Evolutionary conservation across 2,329 filamentous ascomycete genomes (phyloP).

Genomic region (Cercospora nicotianae): DNA sequence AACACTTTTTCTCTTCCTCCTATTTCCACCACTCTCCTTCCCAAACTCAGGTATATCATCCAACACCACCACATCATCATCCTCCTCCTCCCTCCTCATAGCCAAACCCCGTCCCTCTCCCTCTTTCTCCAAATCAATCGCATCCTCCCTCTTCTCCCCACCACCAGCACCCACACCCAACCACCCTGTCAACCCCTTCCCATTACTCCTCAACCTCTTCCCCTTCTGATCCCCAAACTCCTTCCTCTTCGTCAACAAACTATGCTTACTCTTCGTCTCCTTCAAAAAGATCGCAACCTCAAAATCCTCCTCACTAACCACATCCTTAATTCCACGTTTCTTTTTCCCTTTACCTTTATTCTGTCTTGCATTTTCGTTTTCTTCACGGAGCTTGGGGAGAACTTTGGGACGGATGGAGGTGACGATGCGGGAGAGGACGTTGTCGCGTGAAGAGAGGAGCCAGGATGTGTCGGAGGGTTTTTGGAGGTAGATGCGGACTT

Average conservation of each 20-base stretch:
- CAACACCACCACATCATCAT: slow-evolving; percentile 56
- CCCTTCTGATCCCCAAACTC: slow-evolving; percentile 52
- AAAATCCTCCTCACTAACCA: slow-evolving; percentile 85
- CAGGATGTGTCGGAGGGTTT: slow-evolving; percentile 82
- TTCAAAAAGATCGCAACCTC: slow-evolving; percentile 93
- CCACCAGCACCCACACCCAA: slow-evolving; percentile 27
- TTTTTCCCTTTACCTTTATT: slow-evolving; percentile 61
- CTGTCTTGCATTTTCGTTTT: slow-evolving; percentile 59
- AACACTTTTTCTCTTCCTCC: slow-evolving; percentile 26
- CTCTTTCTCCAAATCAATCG: slow-evolving; percentile 45
- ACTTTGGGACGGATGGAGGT: slow-evolving; percentile 82
- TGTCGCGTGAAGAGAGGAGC: slow-evolving; percentile 74
- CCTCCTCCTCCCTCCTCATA: slow-evolving; percentile 54
- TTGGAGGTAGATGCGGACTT: slow-evolving; percentile 94
- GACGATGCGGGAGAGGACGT: slow-evolving; percentile 79
- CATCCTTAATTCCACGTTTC: slow-evolving; percentile 82
- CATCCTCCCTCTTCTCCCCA: slow-evolving; percentile 40
- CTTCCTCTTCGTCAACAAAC: slow-evolving; percentile 83
- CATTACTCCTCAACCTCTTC: slow-evolving; percentile 46
- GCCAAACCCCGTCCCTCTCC: slow-evolving; percentile 53
- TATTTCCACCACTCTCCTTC: slow-evolving; percentile 4
- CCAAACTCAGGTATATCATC: slow-evolving; percentile 57
- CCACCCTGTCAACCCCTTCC: slow-evolving; percentile 50
- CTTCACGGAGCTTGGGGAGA: slow-evolving; percentile 86
- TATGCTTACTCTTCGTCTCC: slow-evolving; percentile 80